Percentiles rank a stretch among this genome's conserved stretches.
phyloP scores from a whole-genome alignment of 1,284 basidiomycete species.

The Trichosporon sp. region DNA sequence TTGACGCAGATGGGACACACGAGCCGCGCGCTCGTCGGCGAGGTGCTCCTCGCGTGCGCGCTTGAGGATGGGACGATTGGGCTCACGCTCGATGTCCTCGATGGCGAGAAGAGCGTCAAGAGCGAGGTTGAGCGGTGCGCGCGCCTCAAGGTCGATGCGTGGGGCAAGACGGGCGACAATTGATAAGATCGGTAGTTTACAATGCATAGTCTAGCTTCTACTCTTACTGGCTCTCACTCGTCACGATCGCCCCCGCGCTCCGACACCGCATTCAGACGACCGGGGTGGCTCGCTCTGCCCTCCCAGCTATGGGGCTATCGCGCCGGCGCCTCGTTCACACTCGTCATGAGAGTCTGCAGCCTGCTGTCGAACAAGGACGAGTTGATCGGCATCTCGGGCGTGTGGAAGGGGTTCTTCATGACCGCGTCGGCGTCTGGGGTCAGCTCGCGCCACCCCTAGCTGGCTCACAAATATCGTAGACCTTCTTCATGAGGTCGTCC shows the following conservation, averaged over 20 bases:
- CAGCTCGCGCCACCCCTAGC: background rate
- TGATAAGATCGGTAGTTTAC: background rate
- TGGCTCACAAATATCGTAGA: conserved; percentile 78
- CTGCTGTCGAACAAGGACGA: conserved; percentile 82
- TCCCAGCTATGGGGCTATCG: background rate
- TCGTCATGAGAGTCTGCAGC: conserved; percentile 52
- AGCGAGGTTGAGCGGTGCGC: conserved; percentile 68
- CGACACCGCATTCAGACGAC: no score
- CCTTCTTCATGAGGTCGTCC: conserved; percentile 73
- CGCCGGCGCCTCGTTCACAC: conserved; percentile 35
- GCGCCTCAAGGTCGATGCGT: conserved; percentile 55
- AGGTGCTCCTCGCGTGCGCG: conserved; percentile 62
- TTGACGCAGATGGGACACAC: conserved; percentile 60
- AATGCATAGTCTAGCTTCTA: conserved; percentile 9
- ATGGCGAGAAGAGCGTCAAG: conserved; percentile 63
- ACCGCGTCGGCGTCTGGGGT: conserved; percentile 71
- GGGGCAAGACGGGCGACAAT: conserved; percentile 24
- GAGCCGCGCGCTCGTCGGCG: conserved; percentile 67
- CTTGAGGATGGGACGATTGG: conserved; percentile 65
- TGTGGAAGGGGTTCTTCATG: conserved; percentile 99
- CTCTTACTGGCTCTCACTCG: no score
- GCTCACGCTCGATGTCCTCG: conserved; percentile 67
- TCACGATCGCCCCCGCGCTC: background rate
- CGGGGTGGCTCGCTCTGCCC: background rate
- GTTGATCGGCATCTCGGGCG: conserved; percentile 97